Conservation (phyloP, 805 yeast genomes). For the Limtongia smithiae region DNA sequence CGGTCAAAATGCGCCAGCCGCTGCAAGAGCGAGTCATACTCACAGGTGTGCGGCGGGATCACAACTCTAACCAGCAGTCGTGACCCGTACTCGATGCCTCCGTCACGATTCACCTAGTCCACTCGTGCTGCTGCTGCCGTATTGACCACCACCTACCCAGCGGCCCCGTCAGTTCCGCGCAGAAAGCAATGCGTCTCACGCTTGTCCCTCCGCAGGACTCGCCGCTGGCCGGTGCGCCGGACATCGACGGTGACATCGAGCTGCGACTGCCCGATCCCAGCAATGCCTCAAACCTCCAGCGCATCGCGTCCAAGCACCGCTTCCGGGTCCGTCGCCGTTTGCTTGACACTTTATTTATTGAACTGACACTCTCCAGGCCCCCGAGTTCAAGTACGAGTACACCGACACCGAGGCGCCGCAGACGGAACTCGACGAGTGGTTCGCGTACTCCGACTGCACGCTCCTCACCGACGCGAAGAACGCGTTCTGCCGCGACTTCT, state of each 20-base stretch:
- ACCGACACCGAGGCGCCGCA: constrained; percentile 39
- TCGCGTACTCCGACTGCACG: constrained; percentile 33
- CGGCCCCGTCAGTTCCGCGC: no score
- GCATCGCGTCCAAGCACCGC: constrained; percentile 5
- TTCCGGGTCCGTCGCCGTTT: background rate
- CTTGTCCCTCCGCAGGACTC: constrained; percentile 9
- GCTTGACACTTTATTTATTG: background rate
- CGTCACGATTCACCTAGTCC: no score
- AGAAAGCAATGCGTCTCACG: constrained; percentile 19
- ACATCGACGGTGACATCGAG: constrained; percentile 9
- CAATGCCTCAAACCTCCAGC: constrained; percentile 10
- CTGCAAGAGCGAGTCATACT: no score
- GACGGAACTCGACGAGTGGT: constrained; percentile 51
- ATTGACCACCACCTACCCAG: no score
- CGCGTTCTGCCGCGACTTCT: constrained; percentile 15
- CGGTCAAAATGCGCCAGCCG: no score
- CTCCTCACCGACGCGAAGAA: constrained; percentile 21
- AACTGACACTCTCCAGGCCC: constrained; percentile 12
- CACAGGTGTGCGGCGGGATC: no score
- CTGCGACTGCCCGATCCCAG: constrained; percentile 3
- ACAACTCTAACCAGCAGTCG: no score
- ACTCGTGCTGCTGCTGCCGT: no score
- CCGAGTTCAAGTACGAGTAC: constrained; percentile 44
- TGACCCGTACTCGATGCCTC: no score
- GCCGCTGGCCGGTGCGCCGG: constrained; percentile 2